Percentiles rank a stretch among this genome's conserved stretches.
These are phyloP conservation scores for Besnoitia besnoiti DNA, from an alignment of 169 alveolate species.

Conservation along the genomic window DNA sequence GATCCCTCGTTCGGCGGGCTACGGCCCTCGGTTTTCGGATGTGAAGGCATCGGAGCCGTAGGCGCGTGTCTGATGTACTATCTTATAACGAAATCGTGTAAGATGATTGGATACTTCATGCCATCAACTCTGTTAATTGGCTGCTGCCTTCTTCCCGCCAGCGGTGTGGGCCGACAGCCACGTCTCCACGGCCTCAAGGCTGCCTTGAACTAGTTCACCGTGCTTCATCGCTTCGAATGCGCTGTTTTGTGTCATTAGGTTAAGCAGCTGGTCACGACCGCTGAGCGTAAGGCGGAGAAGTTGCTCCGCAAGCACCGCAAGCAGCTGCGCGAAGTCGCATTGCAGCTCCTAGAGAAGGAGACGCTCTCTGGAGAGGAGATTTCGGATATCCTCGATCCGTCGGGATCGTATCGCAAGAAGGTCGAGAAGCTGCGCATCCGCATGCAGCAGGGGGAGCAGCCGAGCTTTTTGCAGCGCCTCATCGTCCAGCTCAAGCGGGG, in stretches of 20 bases:
- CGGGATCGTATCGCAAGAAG: conserved; percentile 15
- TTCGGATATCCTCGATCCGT: conserved; percentile 70
- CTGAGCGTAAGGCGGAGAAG: conserved; percentile 81
- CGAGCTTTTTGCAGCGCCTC: conserved; percentile 29
- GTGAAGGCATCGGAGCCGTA: no score
- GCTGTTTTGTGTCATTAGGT: conserved; percentile 69
- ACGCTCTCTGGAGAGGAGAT: conserved; percentile 87
- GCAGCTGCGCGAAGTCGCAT: conserved; percentile 81
- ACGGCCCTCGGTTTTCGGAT: no score
- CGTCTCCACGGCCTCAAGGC: no score
- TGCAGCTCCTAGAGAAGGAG: conserved; percentile 81
- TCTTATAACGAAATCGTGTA: no score
- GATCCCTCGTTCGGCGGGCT: not conserved
- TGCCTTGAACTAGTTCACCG: no score
- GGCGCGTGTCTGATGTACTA: no score
- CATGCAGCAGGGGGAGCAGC: not conserved
- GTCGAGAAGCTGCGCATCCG: conserved; percentile 5
- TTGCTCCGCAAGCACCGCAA: conserved; percentile 80
- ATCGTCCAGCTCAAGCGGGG: conserved; percentile 3
- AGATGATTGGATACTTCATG: no score
- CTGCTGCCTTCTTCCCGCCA: no score
- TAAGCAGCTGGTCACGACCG: conserved; percentile 79
- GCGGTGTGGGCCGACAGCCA: no score
- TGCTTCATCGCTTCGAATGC: no score
- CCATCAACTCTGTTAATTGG: no score